Evolutionary conservation across 1,284 basidiomycete species (phyloP), one percentile per base, ranked within the genome.

Genomic region (Papiliotrema nemorosa): DNA sequence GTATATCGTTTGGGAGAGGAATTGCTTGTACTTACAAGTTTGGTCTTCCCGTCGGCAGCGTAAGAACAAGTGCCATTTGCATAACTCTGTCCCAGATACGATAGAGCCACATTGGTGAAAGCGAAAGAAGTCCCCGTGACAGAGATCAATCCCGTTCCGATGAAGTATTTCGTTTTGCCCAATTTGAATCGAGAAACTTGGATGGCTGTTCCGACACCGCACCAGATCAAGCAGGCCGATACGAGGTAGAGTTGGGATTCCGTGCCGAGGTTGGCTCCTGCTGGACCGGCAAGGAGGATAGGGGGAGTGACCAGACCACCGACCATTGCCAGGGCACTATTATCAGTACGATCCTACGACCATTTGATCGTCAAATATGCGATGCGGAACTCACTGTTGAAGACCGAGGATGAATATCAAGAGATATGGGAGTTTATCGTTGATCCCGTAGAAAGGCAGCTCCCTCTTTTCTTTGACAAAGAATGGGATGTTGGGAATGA

Each of bases 401-500:
- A 65, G 50, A 31, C 64, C 64, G 40, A 67, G 55, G 27, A 67
- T 62, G 54, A 67, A 44, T 16, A 64, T 45, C 18, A 67, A 54
- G 3, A 67, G 42, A 51, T 63, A 62, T 7, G 64, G 64, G 3
- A 67, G 56, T 20, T 45, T 43, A 33, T 59, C 63, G 37, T 65
- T 38, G 43, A 65, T 50, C 10, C 48, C 55, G 53, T 67, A 67
- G 57, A 67, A 67, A 4, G 64, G 64, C 22, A 67, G 55, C 29
- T 63, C 59, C 12, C 60, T 54, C 24, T 47, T 44, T 27, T 52
- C 50, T 47, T 62, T 62, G 37, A 44, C 51, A 10, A 61, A 13
- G 35, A 50, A 62, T 12, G 64, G 64, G 16, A 67, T 58, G 55
- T 65, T 65, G 22, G 64, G 64, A 34, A 67, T 61, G 55, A 67